Evolutionary conservation across 2,329 filamentous ascomycete species (phyloP), one percentile per base, ranked within the genome.

Genomic region (Huntiella bhutanensis): DNA sequence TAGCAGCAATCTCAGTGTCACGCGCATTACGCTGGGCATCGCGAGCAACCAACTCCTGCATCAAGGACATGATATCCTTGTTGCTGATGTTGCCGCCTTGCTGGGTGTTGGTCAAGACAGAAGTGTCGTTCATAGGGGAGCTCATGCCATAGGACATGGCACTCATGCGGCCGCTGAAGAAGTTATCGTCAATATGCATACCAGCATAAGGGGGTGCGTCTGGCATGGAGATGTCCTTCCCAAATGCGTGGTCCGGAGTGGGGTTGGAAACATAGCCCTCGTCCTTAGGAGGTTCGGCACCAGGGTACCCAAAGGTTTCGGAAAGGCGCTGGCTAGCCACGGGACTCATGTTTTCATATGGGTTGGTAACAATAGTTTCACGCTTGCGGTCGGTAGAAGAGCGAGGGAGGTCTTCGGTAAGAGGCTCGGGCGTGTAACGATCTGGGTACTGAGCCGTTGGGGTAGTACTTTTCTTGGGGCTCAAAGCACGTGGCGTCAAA

Each of bases 1-100:
- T 88, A 41, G 95, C 84, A 13, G 98, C 68, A 47, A 98, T 95
- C 62, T 98, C 91, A 0, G 91, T 96, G 56, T 98, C 91, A 39
- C 91, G 76, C 40, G 91, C 91, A 62, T 91, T 96, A 50, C 91
- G 80, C 63, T 96, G 88, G 36, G 88, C 91, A 64, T 98, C 91
- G 33, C 91, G 81, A 52, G 96, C 91, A 59, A 92, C 96, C 52
- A 98, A 77, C 61, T 98, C 91, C 58, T 98, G 88, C 91, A 98
- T 98, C 51, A 98, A 67, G 17, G 88, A 85, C 52, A 98, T 82
- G 55, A 98, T 92, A 57, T 98, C 91, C 63, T 92, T 91, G 40
- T 86, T 94, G 59, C 96, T 81, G 44, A 98, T 96, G 41, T 80
- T 73, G 53, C 96, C 87, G 45, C 94, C 39, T 28, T 7, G 6